Percentiles rank a stretch among this genome's conserved stretches.
Evolutionary conservation across 1,139 yeast species (phyloP).

Genomic region (Blastobotrys proliferans): DNA sequence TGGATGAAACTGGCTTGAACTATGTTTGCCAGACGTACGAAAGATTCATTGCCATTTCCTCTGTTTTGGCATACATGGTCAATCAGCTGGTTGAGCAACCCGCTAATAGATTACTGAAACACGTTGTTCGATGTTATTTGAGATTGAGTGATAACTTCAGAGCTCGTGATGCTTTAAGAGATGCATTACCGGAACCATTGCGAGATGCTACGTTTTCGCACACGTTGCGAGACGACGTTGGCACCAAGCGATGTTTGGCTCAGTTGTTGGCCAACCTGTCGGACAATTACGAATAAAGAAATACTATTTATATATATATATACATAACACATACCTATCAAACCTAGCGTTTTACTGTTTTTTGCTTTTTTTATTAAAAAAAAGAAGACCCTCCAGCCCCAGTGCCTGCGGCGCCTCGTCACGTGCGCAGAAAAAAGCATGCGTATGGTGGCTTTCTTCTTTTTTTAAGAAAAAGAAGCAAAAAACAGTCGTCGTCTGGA

Average conservation of each 20-base stretch:
- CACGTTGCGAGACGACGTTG: conserved; percentile 78
- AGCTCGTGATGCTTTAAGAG: conserved; percentile 83
- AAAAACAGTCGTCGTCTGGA: too few species aligned
- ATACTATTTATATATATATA: too few species aligned
- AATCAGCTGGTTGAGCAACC: conserved; percentile 67
- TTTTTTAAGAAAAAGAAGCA: too few species aligned
- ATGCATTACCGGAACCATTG: conserved; percentile 79
- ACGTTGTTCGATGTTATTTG: conserved; percentile 89
- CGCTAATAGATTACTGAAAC: conserved; percentile 83
- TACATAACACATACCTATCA: too few species aligned
- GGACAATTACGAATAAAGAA: conserved; percentile 29
- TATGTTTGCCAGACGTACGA: conserved; percentile 95
- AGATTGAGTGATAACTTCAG: conserved; percentile 86
- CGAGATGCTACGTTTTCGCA: conserved; percentile 86
- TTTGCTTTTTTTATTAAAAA: too few species aligned
- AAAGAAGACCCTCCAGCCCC: too few species aligned
- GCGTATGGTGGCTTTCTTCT: too few species aligned
- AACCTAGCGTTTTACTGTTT: too few species aligned
- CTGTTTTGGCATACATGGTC: conserved; percentile 84
- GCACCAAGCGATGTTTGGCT: conserved; percentile 82
- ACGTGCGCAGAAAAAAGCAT: too few species aligned
- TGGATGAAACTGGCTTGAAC: conserved; percentile 86
- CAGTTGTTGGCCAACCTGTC: conserved; percentile 72
- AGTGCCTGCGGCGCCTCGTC: too few species aligned
- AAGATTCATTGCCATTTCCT: conserved; percentile 89